Conservation (phyloP, 164 flowering plant genomes). For the Paratinospora sagittata region DNA sequence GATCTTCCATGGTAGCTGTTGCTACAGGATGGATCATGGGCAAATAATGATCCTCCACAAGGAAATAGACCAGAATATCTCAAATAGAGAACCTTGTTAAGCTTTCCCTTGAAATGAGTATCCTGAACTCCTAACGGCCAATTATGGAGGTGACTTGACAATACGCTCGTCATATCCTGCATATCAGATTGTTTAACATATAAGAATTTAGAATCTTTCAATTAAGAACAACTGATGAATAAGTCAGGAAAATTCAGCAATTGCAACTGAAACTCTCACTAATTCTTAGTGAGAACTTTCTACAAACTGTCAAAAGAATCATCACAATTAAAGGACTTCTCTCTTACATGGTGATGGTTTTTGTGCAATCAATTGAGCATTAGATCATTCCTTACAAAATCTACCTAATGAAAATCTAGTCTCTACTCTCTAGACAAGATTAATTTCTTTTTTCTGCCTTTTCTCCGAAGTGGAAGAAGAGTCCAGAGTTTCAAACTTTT, state of each 20-base stretch:
- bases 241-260: neutral
- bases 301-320: too few species aligned
- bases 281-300: too few species aligned
- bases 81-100: constrained; percentile 21
- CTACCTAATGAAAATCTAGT: too few species aligned
- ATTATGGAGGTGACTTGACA: constrained; percentile 32
- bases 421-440: too few species aligned
- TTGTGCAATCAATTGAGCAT: too few species aligned
- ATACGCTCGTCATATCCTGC: constrained; percentile 43
- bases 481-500: too few species aligned
- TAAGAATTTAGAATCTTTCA: neutral
- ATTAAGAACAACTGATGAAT: neutral
- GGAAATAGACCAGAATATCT: constrained; percentile 21
- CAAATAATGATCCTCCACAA: constrained; percentile 19
- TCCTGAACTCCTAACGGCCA: constrained; percentile 28
- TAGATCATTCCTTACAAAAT: too few species aligned
- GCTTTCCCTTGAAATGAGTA: constrained; percentile 19
- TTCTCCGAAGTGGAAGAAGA: too few species aligned
- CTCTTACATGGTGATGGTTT: too few species aligned
- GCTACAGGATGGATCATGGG: constrained; percentile 19
- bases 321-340: too few species aligned
- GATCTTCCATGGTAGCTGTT: constrained; percentile 15
- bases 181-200: constrained; percentile 9
- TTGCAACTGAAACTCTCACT: too few species aligned
- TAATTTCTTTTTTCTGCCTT: too few species aligned